Base-by-base conservation (phyloP, 805 yeast species). In the Schwanniomyces pseudopolymorphus region DNA sequence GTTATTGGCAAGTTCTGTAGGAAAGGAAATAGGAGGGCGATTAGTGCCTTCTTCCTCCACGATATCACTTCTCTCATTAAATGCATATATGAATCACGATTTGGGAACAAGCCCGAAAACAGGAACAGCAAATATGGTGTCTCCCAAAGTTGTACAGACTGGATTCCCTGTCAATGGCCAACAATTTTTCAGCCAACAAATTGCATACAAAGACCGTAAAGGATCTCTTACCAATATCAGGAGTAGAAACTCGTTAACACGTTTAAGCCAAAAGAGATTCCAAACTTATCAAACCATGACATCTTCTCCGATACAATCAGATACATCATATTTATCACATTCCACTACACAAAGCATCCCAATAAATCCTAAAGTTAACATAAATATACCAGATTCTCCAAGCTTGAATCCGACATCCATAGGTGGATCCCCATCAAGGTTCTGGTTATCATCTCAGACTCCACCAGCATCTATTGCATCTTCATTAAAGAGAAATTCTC, bases 371-470 rank as follows among this genome's bases (percentile, higher is more conserved):
- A 51, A 40, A 47, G 51, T 49, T 26, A 41, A 43, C 43, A 47
- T 28, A 26, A 37, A 36, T 31, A 57, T 63, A 9, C 83, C 84
- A 0, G 82, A 76, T 43, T 78, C 83, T 0, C 84, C 84, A 0
- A 67, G 69, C 44, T 62, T 80, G 43, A 74, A 66, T 38, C 83
- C 85, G 2, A 70, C 75, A 0, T 77, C 82, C 4, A 41, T 79
- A 13, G 76, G 78, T 2, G 81, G 80, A 5, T 78, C 83, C 0
- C 85, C 85, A 1, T 78, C 83, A 4, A 60, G 78, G 41, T 78
- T 80, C 50, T 75, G 79, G 72, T 61, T 80, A 39, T 67, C 74
- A n/a, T 70, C 77, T 17, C 76, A 75, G 43, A 77, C 84, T 0
- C 84, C 84, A 1, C 83, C 84, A 14, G 56, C 54, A 51, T 66